Percentiles rank a stretch among this genome's conserved stretches.
These are phyloP conservation scores for Vinca major DNA, from an alignment of 305 asterid species.

Conservation along the genomic window DNA sequence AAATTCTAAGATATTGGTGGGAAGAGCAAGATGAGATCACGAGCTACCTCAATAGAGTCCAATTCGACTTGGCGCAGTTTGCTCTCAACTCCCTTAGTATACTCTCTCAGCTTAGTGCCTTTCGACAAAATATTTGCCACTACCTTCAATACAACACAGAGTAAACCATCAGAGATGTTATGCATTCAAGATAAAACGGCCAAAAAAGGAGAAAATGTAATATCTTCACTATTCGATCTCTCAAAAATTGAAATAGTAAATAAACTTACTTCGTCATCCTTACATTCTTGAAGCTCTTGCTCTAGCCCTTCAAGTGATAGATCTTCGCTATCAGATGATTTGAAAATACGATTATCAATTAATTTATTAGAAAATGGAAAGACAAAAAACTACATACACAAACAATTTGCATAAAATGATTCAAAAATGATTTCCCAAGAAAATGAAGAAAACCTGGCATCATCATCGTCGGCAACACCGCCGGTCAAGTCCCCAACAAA, in stretches of 20 bases:
- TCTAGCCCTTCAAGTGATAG: slow-evolving; percentile 85
- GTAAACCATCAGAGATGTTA: neutral
- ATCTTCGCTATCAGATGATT: slow-evolving; percentile 40
- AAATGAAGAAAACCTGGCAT: slow-evolving; percentile 40
- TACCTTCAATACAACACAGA: slow-evolving; percentile 39
- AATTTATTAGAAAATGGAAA: neutral
- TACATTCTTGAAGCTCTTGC: slow-evolving; percentile 86
- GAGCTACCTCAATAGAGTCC: slow-evolving; percentile 76
- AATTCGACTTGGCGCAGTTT: slow-evolving; percentile 75
- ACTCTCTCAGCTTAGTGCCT: slow-evolving; percentile 80
- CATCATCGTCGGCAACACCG: slow-evolving; percentile 46
- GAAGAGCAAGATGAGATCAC: neutral
- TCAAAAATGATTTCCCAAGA: neutral
- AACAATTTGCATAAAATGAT: neutral
- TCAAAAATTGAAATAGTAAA: neutral
- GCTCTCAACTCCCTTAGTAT: slow-evolving; percentile 88
- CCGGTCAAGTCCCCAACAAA: slow-evolving; percentile 63
- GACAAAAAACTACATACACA: neutral
- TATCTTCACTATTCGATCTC: neutral
- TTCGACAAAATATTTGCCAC: slow-evolving; percentile 83
- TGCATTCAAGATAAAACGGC: neutral
- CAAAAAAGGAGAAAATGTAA: neutral
- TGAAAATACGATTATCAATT: neutral
- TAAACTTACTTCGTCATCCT: slow-evolving; percentile 65
- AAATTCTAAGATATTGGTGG: neutral